phyloP scores from a whole-genome alignment of 768 basidiomycete genomes.

The Terana coerulea region DNA sequence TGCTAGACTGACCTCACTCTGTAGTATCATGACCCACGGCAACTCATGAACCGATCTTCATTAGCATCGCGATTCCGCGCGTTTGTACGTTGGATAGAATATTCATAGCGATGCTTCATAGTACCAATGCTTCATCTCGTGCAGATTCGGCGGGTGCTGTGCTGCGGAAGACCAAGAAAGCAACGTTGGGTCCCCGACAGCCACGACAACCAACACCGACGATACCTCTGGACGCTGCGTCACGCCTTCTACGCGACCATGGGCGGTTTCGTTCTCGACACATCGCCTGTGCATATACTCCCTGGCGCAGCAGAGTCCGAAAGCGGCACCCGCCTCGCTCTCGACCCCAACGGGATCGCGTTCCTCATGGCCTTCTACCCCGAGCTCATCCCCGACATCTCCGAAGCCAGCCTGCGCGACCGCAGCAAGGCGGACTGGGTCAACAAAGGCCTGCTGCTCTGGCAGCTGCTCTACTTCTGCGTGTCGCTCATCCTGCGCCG shows the following conservation, averaged over 20 bases:
- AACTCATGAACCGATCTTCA: too few relatives aligned
- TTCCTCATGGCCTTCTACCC: constrained; percentile 7
- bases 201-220: too few relatives aligned
- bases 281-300: background rate
- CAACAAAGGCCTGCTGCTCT: constrained; percentile 26
- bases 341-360: constrained; percentile 6
- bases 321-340: background rate
- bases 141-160: too few relatives aligned
- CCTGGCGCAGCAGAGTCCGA: background rate
- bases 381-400: constrained; percentile 7
- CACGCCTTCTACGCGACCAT: constrained; percentile 25
- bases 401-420: constrained; percentile 25
- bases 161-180: background rate
- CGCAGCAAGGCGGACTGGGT: constrained; percentile 31
- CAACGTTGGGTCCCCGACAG: background rate
- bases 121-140: too few relatives aligned
- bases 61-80: too few relatives aligned
- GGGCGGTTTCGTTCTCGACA: constrained; percentile 24
- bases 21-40: too few relatives aligned
- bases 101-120: too few relatives aligned
- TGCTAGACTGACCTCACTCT: too few relatives aligned
- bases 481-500: constrained; percentile 25
- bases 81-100: too few relatives aligned
- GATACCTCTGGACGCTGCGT: constrained; percentile 15
- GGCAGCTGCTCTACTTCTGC: constrained; percentile 33